Evolutionary conservation across 495 filamentous ascomycete species (phyloP).

Genomic region (Xylaria venustula): DNA sequence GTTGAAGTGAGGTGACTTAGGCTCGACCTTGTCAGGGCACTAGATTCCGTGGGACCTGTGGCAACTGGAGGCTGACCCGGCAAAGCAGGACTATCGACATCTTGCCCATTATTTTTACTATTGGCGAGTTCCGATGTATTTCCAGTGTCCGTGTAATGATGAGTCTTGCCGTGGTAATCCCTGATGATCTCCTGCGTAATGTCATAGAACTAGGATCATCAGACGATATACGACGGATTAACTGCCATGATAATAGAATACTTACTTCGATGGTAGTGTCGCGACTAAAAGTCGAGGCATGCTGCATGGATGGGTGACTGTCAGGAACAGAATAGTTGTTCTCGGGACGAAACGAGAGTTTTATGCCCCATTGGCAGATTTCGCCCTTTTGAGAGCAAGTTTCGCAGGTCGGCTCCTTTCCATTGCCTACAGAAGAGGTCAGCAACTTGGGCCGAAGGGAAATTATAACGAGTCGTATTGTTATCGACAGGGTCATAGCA

Average conservation of each 20-base stretch:
- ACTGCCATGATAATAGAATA: background rate
- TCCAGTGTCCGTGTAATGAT: background rate
- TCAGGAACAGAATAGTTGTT: background rate
- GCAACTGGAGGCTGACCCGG: background rate
- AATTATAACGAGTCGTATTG: too few relatives aligned
- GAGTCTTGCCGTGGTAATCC: background rate
- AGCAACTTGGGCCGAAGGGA: too few relatives aligned
- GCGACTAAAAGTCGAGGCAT: background rate
- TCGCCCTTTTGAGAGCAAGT: background rate
- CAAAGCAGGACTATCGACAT: background rate
- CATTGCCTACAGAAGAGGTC: background rate
- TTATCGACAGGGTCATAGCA: too few relatives aligned
- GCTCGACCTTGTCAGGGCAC: background rate
- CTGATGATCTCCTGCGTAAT: background rate
- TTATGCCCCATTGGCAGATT: background rate
- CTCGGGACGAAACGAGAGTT: background rate
- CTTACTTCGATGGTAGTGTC: background rate
- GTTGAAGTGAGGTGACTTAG: background rate
- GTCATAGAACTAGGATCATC: background rate
- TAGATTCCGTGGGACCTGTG: background rate
- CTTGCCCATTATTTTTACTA: background rate
- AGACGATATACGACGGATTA: background rate
- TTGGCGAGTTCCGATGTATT: background rate
- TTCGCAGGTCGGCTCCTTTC: background rate
- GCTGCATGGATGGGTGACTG: background rate